A percentile compares a stretch with the other conserved stretches of the same genome.
These are phyloP conservation scores for Coemansia erecta DNA, from an alignment of 192 early-diverging fungal species.

Conservation along the genomic window DNA sequence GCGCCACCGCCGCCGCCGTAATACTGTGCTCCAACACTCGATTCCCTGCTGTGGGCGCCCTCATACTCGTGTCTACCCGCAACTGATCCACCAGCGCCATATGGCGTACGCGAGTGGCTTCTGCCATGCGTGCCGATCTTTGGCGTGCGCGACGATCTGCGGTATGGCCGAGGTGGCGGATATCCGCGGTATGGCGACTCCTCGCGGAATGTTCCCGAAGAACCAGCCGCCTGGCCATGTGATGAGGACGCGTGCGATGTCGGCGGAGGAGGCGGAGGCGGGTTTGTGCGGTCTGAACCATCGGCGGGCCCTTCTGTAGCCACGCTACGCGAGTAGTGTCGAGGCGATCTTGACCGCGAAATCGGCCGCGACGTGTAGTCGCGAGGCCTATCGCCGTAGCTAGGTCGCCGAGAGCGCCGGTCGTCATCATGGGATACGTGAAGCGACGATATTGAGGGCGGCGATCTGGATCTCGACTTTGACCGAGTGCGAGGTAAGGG, in stretches of 20 bases:
- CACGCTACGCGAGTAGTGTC: constrained; percentile 10
- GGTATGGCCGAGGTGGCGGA: constrained; percentile 14
- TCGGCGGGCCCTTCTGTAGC: constrained; percentile 2
- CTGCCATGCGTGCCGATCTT: constrained; percentile 17
- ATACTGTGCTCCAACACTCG: constrained; percentile 20
- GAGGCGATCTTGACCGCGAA: constrained; percentile 31
- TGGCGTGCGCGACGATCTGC: constrained; percentile 26
- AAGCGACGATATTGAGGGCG: constrained; percentile 18
- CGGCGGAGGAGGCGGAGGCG: constrained; percentile 10
- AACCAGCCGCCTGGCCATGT: constrained; percentile 12
- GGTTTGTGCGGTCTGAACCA: neutral
- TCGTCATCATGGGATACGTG: constrained; percentile 10
- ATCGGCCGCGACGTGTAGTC: constrained; percentile 8
- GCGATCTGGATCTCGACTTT: constrained; percentile 33
- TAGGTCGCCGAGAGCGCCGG: constrained; percentile 8
- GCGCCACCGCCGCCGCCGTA: constrained; percentile 1
- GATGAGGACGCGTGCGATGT: constrained; percentile 1
- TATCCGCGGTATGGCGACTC: constrained; percentile 33
- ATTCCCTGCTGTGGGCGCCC: constrained; percentile 18
- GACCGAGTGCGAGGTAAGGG: constrained; percentile 8
- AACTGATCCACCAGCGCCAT: constrained; percentile 2
- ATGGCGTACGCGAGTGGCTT: constrained; percentile 15
- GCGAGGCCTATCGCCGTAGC: constrained; percentile 17
- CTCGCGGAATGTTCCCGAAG: constrained; percentile 5
- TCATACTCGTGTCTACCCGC: constrained; percentile 23